Evolutionary conservation across 139 green algal species (phyloP).

Genomic region (Chlorella sp.): DNA sequence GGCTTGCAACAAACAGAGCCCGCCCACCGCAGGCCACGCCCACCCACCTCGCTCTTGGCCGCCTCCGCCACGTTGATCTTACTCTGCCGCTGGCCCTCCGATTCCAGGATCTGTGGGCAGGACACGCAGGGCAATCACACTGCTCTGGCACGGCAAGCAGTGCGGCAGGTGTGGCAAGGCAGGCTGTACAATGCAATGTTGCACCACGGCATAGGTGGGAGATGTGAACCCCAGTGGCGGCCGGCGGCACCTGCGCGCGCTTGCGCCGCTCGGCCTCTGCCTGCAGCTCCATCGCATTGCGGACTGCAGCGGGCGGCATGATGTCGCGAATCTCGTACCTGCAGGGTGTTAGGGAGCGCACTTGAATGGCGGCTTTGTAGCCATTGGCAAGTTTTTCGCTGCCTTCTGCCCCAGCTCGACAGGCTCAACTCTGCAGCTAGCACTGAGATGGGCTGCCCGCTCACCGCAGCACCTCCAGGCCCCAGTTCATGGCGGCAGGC

Average conservation of each 20-base stretch:
- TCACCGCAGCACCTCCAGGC: constrained; percentile 83
- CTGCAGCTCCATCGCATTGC: constrained; percentile 94
- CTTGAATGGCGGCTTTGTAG: too few species aligned
- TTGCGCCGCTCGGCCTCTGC: constrained; percentile 97
- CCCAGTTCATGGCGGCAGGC: constrained; percentile 88
- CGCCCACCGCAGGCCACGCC: too few species aligned
- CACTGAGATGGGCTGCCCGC: not conserved
- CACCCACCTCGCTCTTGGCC: constrained; percentile 72
- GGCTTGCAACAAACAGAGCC: too few species aligned
- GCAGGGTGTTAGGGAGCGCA: too few species aligned
- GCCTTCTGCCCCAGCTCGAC: too few species aligned
- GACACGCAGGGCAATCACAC: constrained; percentile 68
- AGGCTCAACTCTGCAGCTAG: too few species aligned
- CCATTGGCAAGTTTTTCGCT: too few species aligned
- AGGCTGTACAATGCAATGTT: too few species aligned
- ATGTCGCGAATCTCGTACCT: constrained; percentile 96
- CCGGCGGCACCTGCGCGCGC: constrained; percentile 84
- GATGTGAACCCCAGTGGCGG: too few species aligned
- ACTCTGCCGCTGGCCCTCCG: constrained; percentile 85
- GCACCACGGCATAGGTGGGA: too few species aligned
- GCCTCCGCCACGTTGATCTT: constrained; percentile 97
- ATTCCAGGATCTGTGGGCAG: constrained; percentile 71
- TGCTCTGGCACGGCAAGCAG: too few species aligned
- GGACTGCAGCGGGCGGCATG: constrained; percentile 80
- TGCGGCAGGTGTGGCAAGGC: not conserved